A percentile compares a stretch with the other conserved stretches of the same genome.
phyloP scores from a whole-genome alignment of 2,329 filamentous ascomycete species.

The Cercospora citrullina region DNA sequence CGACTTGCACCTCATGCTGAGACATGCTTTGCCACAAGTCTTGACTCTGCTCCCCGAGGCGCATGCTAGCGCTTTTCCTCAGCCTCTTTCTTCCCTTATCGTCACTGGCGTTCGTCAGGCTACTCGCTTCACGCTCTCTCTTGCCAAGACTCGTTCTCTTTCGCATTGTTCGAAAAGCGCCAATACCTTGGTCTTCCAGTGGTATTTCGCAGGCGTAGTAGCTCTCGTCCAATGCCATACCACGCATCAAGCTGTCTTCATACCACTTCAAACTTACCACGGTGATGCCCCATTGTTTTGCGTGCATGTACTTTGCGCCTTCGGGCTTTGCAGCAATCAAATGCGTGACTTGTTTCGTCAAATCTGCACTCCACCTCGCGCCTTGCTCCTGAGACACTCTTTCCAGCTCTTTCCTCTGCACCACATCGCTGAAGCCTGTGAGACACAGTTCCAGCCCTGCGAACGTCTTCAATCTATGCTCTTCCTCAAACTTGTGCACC shows the following conservation, averaged over 20 bases:
- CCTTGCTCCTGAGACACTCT: slow-evolving; percentile 68
- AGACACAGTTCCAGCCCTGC: slow-evolving; percentile 64
- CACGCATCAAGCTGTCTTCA: slow-evolving; percentile 74
- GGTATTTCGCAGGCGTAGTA: slow-evolving; percentile 77
- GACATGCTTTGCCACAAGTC: slow-evolving; percentile 91
- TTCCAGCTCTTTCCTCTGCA: slow-evolving; percentile 69
- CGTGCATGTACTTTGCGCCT: slow-evolving; percentile 87
- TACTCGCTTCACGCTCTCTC: slow-evolving; percentile 52
- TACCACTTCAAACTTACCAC: slow-evolving; percentile 86
- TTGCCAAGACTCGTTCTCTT: slow-evolving; percentile 56
- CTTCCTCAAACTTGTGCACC: slow-evolving; percentile 65
- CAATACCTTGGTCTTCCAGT: slow-evolving; percentile 68
- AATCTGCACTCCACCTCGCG: slow-evolving; percentile 81
- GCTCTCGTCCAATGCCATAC: slow-evolving; percentile 88
- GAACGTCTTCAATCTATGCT: slow-evolving; percentile 66
- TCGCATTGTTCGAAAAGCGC: slow-evolving; percentile 58
- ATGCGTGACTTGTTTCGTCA: slow-evolving; percentile 84
- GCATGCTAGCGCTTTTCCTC: slow-evolving; percentile 81
- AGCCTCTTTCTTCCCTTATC: slow-evolving; percentile 69
- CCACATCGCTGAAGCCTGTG: slow-evolving; percentile 67
- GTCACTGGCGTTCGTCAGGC: slow-evolving; percentile 15
- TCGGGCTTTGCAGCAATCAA: slow-evolving; percentile 76
- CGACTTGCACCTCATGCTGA: slow-evolving; percentile 34
- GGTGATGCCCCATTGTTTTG: slow-evolving; percentile 76
- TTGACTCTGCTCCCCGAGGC: slow-evolving; percentile 75